Conservation (phyloP, 805 yeast genomes). For the Wickerhamiella bombiphila region DNA sequence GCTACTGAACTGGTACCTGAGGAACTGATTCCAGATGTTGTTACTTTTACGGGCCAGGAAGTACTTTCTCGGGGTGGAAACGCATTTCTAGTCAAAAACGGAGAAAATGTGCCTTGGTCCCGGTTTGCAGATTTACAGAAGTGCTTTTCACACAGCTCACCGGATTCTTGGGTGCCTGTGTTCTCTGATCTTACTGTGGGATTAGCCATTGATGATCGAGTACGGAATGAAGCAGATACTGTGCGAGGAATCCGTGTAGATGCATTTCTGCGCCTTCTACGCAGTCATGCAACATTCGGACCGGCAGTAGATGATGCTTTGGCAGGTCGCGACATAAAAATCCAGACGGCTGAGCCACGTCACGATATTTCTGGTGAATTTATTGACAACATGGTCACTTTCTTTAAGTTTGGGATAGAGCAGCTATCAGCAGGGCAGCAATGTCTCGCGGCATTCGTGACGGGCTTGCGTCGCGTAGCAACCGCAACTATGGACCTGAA, state of each 20-base stretch:
- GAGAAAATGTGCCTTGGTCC: no score
- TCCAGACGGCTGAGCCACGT: slow-evolving; percentile 20
- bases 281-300: background rate
- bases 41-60: no score
- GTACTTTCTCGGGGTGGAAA: no score
- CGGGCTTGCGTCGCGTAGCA: background rate
- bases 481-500: background rate
- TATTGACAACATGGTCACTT: slow-evolving; percentile 6
- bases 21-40: no score
- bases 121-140: no score
- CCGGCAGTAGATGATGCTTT: background rate
- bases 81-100: no score
- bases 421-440: slow-evolving; percentile 2
- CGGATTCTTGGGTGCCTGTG: no score
- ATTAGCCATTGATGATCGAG: no score
- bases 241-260: slow-evolving; percentile 13
- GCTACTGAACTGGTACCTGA: no score
- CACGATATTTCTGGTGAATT: slow-evolving; percentile 13
- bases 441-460: background rate
- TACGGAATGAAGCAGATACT: background rate
- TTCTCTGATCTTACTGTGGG: no score
- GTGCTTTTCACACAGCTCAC: no score
- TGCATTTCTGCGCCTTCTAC: background rate
- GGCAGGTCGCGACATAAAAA: slow-evolving; percentile 12
- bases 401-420: slow-evolving; percentile 8